A percentile compares a stretch with the other conserved stretches of the same genome.
Conservation (phyloP, 2,329 filamentous ascomycete species). For the Chaetomiaceae sp. region DNA sequence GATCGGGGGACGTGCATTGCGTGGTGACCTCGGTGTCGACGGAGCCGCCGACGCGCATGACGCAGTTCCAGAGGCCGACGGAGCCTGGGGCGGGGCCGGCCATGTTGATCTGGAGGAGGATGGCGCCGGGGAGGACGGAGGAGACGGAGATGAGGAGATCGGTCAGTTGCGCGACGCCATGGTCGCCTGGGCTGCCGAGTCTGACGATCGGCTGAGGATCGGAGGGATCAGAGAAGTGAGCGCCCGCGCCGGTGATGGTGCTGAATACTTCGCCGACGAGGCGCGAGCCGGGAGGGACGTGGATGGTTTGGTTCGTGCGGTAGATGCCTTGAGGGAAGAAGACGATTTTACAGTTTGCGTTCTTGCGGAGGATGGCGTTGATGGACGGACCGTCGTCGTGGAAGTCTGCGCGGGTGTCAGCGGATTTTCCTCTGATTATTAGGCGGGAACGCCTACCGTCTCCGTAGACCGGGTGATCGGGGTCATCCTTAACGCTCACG, state of each 20-base stretch:
- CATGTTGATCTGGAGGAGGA: constrained; percentile 48
- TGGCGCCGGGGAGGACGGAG: constrained; percentile 56
- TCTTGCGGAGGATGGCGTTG: constrained; percentile 31
- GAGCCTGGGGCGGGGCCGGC: constrained; percentile 32
- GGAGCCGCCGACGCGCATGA: constrained; percentile 45
- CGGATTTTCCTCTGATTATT: not conserved
- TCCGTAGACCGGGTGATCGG: constrained; percentile 37
- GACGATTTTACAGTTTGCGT: constrained; percentile 40
- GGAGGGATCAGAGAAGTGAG: constrained; percentile 39
- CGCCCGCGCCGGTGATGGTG: constrained; percentile 45
- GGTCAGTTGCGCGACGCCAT: constrained; percentile 57
- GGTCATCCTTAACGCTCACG: constrained; percentile 44
- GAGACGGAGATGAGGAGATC: constrained; percentile 61
- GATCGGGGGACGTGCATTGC: constrained; percentile 33
- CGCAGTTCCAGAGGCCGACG: constrained; percentile 46
- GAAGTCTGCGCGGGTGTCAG: constrained; percentile 25
- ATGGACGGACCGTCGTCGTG: constrained; percentile 34
- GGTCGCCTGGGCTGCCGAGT: constrained; percentile 54
- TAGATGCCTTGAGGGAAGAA: constrained; percentile 55
- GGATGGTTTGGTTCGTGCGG: constrained; percentile 47
- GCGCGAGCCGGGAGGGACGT: constrained; percentile 45
- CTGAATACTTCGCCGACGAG: constrained; percentile 55
- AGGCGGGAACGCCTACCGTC: constrained; percentile 29
- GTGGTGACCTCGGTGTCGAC: constrained; percentile 36
- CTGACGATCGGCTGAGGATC: constrained; percentile 46